Evolutionary conservation across 129 eudicot species (phyloP), one percentile per base, ranked within the genome.

Genomic region (Scalesia atractyloides): DNA sequence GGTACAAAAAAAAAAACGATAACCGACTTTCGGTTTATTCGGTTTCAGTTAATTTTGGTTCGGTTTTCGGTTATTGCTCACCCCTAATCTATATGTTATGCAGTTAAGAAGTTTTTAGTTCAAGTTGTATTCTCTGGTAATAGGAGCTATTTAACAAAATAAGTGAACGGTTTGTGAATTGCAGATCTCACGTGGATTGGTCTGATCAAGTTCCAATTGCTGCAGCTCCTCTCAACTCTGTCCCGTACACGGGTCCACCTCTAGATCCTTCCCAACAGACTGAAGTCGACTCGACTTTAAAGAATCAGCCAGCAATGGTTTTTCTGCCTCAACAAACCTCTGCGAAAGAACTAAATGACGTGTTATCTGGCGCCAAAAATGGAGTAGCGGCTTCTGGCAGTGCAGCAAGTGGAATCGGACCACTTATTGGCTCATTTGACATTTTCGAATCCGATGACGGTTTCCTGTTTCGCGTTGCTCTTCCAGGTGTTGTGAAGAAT

Each of bases 401-500:
- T 65, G 97, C 97, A 46, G 87, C 91, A 68, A 51, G 18, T 36
- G 64, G 64, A 30, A 70, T 85, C 12, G 94, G 94, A 14, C 87
- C 84, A 2, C 73, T 81, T 39, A 75, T 90, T 2, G 97, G 97
- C 22, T 67, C 86, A 5, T 69, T 79, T 26, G 94, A 90, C 65
- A 83, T 87, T 47, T 88, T 73, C 1, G 97, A 90, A 70, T 83
- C 87, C 8, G 79, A 76, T 24, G 94, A 85, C 26, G 70, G 80
- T 64, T 90, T 83, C 70, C 56, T 87, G 49, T 90, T 87, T 73
- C 94, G 91, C 3, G 91, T 90, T 53, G 82, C 94, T 37, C 94
- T 90, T 26, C 97, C 97, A 18, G 97, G 97, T 49, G 97, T 90
- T 57, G 75, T 57, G 30, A 85, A 85, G 13, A 93, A 85, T 69